phyloP scores from a whole-genome alignment of 257 asterid species.

The Echites panduratus region DNA sequence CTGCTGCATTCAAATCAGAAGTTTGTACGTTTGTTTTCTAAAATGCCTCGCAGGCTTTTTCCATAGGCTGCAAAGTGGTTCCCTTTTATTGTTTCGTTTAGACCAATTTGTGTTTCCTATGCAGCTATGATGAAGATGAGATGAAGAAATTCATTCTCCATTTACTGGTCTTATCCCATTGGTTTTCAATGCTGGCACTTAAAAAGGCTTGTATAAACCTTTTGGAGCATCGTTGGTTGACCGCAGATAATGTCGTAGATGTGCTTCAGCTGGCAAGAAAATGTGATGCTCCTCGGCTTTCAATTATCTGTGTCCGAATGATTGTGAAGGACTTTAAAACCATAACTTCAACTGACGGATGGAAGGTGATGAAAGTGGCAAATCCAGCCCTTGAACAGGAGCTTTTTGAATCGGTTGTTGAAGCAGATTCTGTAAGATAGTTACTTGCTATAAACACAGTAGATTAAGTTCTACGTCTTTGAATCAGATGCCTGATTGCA shows the following conservation, averaged over 20 bases:
- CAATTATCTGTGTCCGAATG: conserved; percentile 49
- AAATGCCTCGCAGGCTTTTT: background rate
- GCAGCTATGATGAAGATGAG: conserved; percentile 72
- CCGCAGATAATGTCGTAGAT: conserved; percentile 58
- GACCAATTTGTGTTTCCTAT: conserved; percentile 9
- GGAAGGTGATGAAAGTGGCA: conserved; percentile 76
- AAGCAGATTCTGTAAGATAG: conserved; percentile 78
- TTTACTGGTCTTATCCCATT: conserved; percentile 71
- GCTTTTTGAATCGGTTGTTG: conserved; percentile 64
- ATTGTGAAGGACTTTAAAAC: conserved; percentile 59
- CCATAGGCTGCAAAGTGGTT: background rate
- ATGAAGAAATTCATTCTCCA: conserved; percentile 75
- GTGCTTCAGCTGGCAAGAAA: conserved; percentile 66
- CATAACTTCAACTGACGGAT: conserved; percentile 67
- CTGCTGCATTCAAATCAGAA: background rate
- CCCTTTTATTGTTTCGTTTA: background rate
- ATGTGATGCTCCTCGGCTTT: conserved; percentile 70
- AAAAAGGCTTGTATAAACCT: conserved; percentile 47
- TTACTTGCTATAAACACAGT: background rate
- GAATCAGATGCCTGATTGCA: background rate
- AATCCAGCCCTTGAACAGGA: conserved; percentile 83
- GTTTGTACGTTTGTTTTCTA: background rate
- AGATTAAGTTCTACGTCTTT: background rate
- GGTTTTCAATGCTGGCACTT: conserved; percentile 52
- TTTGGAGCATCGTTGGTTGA: conserved; percentile 61